Conservation (phyloP, 75 land plant species). For the Selaginella moellendorffii region DNA sequence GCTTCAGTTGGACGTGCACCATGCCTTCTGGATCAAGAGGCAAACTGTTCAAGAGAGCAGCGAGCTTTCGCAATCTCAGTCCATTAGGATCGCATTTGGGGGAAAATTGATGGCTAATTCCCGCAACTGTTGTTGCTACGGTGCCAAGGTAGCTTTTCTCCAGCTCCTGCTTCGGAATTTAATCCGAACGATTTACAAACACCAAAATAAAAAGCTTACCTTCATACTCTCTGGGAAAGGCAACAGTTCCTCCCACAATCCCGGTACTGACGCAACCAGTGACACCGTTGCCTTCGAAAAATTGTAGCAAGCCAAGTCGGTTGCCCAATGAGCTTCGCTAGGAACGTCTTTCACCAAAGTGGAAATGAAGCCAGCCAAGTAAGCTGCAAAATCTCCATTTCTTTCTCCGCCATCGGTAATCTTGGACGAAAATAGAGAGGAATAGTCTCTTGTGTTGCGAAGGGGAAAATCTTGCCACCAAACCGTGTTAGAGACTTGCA, state of each 20-base stretch:
- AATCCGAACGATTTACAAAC: no score
- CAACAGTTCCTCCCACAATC: constrained; percentile 25
- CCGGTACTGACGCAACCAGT: constrained; percentile 64
- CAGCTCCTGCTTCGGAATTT: neutral
- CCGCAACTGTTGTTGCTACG: constrained; percentile 53
- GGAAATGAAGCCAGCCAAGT: constrained; percentile 61
- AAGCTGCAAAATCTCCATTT: constrained; percentile 53
- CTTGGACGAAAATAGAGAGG: constrained; percentile 25
- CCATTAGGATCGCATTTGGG: constrained; percentile 42
- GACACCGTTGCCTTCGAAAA: constrained; percentile 37
- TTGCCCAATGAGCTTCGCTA: constrained; percentile 55
- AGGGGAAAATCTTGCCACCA: constrained; percentile 94
- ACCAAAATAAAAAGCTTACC: no score
- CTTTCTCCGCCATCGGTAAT: neutral
- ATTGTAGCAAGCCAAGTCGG: constrained; percentile 48
- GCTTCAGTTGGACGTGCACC: constrained; percentile 40
- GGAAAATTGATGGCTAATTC: constrained; percentile 43
- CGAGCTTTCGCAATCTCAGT: constrained; percentile 34
- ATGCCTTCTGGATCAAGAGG: constrained; percentile 26
- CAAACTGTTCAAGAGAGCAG: constrained; percentile 29
- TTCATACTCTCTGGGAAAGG: neutral
- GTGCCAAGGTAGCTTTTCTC: constrained; percentile 31
- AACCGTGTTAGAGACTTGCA: constrained; percentile 51
- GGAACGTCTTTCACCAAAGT: constrained; percentile 53
- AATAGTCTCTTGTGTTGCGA: constrained; percentile 33